phyloP scores from a whole-genome alignment of 1,284 basidiomycete genomes.

The Austropuccinia psidii region DNA sequence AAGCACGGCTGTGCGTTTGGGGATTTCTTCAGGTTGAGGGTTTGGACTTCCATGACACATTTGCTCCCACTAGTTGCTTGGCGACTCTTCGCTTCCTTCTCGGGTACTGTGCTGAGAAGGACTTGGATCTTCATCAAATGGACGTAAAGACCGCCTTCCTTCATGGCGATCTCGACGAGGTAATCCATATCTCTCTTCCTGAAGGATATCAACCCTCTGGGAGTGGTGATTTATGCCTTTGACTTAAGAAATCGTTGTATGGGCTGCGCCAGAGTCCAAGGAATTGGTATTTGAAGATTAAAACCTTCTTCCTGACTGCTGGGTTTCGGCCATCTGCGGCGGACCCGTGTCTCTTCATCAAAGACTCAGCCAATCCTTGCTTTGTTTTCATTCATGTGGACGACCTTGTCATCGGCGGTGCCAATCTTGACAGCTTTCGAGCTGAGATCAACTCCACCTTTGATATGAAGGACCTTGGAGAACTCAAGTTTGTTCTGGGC shows the following conservation, averaged over 20 bases:
- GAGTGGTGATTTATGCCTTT: too few species aligned
- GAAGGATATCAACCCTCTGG: too few species aligned
- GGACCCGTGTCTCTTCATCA: not conserved
- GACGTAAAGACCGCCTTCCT: too few species aligned
- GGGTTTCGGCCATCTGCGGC: not conserved
- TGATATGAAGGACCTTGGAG: not conserved
- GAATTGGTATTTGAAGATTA: not conserved
- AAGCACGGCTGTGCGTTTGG: too few species aligned
- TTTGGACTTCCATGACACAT: too few species aligned
- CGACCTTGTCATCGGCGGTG: not conserved
- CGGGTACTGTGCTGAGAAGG: too few species aligned
- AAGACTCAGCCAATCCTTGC: not conserved
- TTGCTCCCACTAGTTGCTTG: too few species aligned
- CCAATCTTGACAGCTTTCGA: not conserved
- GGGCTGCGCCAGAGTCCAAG: not conserved
- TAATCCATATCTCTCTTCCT: too few species aligned
- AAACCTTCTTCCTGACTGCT: not conserved
- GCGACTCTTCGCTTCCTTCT: too few species aligned
- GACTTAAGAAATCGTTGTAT: not conserved
- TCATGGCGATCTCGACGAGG: too few species aligned
- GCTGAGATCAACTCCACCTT: not conserved
- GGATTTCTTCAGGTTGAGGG: too few species aligned
- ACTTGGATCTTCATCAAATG: too few species aligned
- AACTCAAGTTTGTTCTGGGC: not conserved
- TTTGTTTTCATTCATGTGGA: not conserved